These are phyloP conservation scores for Russula dissimulans DNA, from an alignment of 768 basidiomycete species.

Conservation along the genomic window DNA sequence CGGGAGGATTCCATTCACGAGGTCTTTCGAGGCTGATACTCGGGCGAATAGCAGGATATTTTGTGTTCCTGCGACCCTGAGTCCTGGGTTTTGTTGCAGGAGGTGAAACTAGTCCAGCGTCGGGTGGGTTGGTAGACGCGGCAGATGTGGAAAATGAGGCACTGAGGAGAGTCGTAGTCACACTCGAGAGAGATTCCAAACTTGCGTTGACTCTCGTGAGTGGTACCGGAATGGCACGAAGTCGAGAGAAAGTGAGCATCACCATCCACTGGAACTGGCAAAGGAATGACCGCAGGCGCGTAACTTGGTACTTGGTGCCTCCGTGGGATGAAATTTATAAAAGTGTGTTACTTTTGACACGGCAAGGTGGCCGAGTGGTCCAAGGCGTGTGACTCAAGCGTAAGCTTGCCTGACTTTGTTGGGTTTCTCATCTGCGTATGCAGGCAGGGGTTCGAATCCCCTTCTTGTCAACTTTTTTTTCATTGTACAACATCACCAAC, in stretches of 20 bases:
- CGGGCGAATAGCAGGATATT: constrained; percentile 35
- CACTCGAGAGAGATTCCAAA: neutral
- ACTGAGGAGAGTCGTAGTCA: neutral
- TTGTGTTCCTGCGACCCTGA: constrained; percentile 7
- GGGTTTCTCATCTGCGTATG: constrained; percentile 25
- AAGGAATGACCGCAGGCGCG: too few relatives aligned
- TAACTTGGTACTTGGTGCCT: too few relatives aligned
- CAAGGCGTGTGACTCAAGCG: constrained; percentile 27
- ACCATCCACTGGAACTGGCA: too few relatives aligned
- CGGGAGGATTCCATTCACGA: constrained; percentile 54
- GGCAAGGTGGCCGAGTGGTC: constrained; percentile 26
- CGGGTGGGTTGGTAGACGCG: neutral
- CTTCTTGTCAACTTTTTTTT: constrained; percentile 21
- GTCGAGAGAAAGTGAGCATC: constrained; percentile 15
- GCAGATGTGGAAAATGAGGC: neutral
- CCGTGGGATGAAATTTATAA: too few relatives aligned
- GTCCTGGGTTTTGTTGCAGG: neutral
- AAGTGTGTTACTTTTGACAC: too few relatives aligned
- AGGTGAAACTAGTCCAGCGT: neutral
- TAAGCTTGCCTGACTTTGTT: constrained; percentile 20
- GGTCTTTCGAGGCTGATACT: constrained; percentile 43
- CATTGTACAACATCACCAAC: too few relatives aligned
- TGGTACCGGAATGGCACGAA: constrained; percentile 5
- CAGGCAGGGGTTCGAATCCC: constrained; percentile 26
- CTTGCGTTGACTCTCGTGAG: constrained; percentile 15